These are phyloP conservation scores for Fusarium buxicola DNA, from an alignment of 2,329 filamentous ascomycete genomes.

Conservation along the genomic window DNA sequence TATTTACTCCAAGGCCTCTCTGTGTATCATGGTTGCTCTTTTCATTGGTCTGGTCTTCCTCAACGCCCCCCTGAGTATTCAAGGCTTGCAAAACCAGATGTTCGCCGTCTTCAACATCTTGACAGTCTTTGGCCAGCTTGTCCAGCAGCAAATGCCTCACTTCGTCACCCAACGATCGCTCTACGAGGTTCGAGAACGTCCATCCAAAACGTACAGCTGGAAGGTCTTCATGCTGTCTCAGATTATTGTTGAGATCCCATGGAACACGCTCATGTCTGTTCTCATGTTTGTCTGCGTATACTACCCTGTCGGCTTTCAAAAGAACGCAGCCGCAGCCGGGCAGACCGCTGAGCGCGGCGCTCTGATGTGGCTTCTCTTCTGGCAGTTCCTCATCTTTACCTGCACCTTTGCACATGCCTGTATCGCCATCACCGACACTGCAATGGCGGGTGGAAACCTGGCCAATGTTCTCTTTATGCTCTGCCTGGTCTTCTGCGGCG, in stretches of 20 bases:
- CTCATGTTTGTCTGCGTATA: slow-evolving; percentile 86
- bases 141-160: slow-evolving; percentile 84
- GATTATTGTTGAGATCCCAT: slow-evolving; percentile 86
- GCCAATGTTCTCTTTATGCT: slow-evolving; percentile 75
- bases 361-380: slow-evolving; percentile 75
- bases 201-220: slow-evolving; percentile 87
- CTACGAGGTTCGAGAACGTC: slow-evolving; percentile 87
- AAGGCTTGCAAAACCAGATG: slow-evolving; percentile 89
- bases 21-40: slow-evolving; percentile 74
- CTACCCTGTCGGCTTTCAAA: slow-evolving; percentile 83
- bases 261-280: slow-evolving; percentile 80
- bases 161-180: slow-evolving; percentile 84
- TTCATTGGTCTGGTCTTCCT: slow-evolving; percentile 89
- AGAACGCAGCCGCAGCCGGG: slow-evolving; percentile 64
- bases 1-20: slow-evolving; percentile 82
- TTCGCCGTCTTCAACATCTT: slow-evolving; percentile 87
- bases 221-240: slow-evolving; percentile 86
- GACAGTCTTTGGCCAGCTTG: slow-evolving; percentile 83
- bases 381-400: slow-evolving; percentile 74
- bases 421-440: slow-evolving; percentile 72
- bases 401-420: slow-evolving; percentile 75
- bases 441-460: slow-evolving; percentile 75
- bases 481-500: slow-evolving; percentile 72
- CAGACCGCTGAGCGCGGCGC: slow-evolving; percentile 64
- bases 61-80: slow-evolving; percentile 74